Conservation (phyloP, 306 rosid species). For the Casuarina cunninghamiana region DNA sequence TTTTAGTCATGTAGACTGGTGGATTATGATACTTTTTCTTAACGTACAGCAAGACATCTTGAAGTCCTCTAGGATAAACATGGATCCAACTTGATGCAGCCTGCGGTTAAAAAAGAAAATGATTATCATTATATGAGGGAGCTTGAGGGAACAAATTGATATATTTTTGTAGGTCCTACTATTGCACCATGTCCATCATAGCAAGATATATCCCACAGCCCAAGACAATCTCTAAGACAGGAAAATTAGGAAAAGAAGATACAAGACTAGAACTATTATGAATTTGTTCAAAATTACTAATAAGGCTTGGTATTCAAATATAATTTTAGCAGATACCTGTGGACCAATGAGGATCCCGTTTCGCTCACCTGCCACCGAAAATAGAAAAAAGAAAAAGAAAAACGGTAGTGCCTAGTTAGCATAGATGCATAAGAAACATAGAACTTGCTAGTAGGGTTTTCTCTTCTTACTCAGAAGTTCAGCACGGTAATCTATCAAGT, state of each 20-base stretch:
- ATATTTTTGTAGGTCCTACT: too few relatives aligned
- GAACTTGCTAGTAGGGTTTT: background rate
- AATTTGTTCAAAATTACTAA: too few relatives aligned
- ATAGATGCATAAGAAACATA: background rate
- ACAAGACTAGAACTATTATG: too few relatives aligned
- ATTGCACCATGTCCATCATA: too few relatives aligned
- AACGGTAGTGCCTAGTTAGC: background rate
- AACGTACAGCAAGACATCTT: conserved; percentile 25
- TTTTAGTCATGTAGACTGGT: background rate
- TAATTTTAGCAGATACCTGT: background rate
- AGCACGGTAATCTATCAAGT: conserved; percentile 23
- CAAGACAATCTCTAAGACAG: too few relatives aligned
- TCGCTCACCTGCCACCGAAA: conserved; percentile 23
- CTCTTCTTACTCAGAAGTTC: conserved; percentile 9
- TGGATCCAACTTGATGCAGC: conserved; percentile 18
- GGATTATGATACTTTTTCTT: conserved; percentile 30
- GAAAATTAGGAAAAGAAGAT: too few relatives aligned
- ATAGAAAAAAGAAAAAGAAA: background rate
- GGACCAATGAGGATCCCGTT: conserved; percentile 45
- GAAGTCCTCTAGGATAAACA: conserved; percentile 34
- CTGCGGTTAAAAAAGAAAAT: background rate
- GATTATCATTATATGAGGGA: too few relatives aligned
- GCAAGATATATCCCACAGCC: too few relatives aligned
- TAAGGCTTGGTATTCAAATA: too few relatives aligned
- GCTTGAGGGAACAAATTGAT: too few relatives aligned